Base-by-base conservation (phyloP, 768 basidiomycete genomes). In the Phanerochaete sordida region DNA sequence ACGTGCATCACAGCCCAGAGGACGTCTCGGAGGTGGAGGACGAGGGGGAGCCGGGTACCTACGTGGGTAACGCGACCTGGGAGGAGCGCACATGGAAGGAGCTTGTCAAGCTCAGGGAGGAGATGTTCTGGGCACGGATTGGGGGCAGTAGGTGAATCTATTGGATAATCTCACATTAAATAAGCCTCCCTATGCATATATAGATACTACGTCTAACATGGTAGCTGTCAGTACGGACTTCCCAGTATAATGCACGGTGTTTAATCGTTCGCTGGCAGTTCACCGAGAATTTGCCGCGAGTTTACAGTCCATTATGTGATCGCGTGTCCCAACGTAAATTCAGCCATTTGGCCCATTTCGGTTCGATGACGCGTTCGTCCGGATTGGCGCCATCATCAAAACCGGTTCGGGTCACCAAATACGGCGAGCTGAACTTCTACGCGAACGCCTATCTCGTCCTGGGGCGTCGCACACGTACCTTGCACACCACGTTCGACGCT, bases 11-110 rank as follows among this genome's bases (percentile, higher is more conserved):
- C 21, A 55, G 39, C n/a, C 27, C 26, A 16, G 49, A 52, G 15
- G 48, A 48, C 26, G 56, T 19, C 19, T 55, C 56, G 15, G 48
- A 46, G 12, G 44, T 24, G 23, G 72, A 73, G 19, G 68, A 62
- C 2, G 77, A 79, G 33, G 31, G 28, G 3, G 59, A 60, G 7
- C n/a, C 39, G 0, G 77, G 76, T 16, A 73, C 75, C 28, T 90
- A 82, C 60, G 78, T 90, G 27, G 82, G 85, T 15, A 83, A 89
- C 48, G 74, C 79, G 28, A 90, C 87, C 3, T 93, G 93, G 92
- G 92, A 93, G 71, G 92, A 93, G 69, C 79, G 85, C 53, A 86
- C 88, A 21, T 94, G 91, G 91, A 88, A 86, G 67, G 89, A 92
- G 73, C 70, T 95, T 21, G 78, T 84, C 19, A 79, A 79, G 46